Evolutionary conservation across 1,284 basidiomycete genomes (phyloP).

Genomic region (Moesziomyces parantarcticus): DNA sequence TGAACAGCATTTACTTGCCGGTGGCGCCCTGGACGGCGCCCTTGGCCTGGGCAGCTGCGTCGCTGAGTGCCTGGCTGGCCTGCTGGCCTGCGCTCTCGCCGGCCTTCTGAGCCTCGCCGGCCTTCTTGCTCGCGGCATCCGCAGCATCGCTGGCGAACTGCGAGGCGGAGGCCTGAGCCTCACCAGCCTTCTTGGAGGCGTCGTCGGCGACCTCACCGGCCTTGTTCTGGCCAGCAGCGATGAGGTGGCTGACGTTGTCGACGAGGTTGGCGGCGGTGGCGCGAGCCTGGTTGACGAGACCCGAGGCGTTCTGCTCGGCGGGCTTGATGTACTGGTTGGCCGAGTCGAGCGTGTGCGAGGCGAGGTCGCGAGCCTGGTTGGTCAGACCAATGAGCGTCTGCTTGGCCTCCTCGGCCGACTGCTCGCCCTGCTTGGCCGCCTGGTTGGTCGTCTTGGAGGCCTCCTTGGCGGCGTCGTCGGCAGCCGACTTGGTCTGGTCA

Average conservation of each 20-base stretch:
- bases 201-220: constrained; percentile 44
- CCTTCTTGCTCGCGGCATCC: constrained; percentile 29
- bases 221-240: constrained; percentile 46
- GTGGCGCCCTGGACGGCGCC: constrained; percentile 35
- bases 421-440: constrained; percentile 47
- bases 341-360: constrained; percentile 49
- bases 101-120: constrained; percentile 24
- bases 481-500: constrained; percentile 46
- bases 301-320: constrained; percentile 32
- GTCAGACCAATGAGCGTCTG: constrained; percentile 45
- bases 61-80: constrained; percentile 43
- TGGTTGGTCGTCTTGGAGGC: constrained; percentile 36
- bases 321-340: constrained; percentile 60
- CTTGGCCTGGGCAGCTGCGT: constrained; percentile 48
- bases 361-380: constrained; percentile 54
- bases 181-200: constrained; percentile 35
- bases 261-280: constrained; percentile 40
- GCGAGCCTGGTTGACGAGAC: constrained; percentile 47
- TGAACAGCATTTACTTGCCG: constrained; percentile 42
- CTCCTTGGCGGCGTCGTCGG: constrained; percentile 45
- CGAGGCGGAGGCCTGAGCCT: constrained; percentile 16
- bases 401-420: constrained; percentile 50
- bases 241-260: constrained; percentile 38
- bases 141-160: constrained; percentile 21
- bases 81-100: constrained; percentile 30